phyloP scores from a whole-genome alignment of 805 yeast species.

The Cyberlindnera samutprakarnensis region DNA sequence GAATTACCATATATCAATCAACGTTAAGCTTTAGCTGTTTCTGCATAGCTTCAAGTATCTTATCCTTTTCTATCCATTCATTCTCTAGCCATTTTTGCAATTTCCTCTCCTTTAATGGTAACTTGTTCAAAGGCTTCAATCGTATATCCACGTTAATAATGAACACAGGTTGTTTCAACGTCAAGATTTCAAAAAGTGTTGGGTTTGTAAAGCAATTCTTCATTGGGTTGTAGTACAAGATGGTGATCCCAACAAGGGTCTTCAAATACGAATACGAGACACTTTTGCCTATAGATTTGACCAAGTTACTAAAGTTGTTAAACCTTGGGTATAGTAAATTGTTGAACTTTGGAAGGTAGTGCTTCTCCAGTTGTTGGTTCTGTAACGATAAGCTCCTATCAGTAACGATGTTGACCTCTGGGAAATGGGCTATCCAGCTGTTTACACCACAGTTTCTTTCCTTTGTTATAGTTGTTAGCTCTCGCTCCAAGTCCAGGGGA shows the following conservation, averaged over 20 bases:
- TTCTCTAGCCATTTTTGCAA: conserved; percentile 72
- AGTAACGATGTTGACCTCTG: conserved; percentile 74
- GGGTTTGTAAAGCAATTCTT: conserved; percentile 27
- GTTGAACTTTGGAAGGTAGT: conserved; percentile 51
- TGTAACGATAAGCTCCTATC: conserved; percentile 41
- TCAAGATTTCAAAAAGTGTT: conserved; percentile 29
- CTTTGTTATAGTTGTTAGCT: conserved; percentile 20
- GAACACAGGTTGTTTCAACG: conserved; percentile 24
- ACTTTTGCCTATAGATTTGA: conserved; percentile 18
- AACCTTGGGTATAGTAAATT: conserved; percentile 76
- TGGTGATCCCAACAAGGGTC: conserved; percentile 27
- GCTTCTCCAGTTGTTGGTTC: conserved; percentile 43
- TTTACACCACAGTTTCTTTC: conserved; percentile 26
- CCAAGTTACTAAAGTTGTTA: conserved; percentile 43
- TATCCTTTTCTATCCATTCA: conserved; percentile 68
- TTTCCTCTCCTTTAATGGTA: conserved; percentile 46
- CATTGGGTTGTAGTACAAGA: conserved; percentile 30
- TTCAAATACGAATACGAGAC: conserved; percentile 19
- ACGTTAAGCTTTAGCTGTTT: conserved; percentile 21
- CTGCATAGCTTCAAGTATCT: conserved; percentile 32
- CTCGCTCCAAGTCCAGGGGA: conserved; percentile 28
- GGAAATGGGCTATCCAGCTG: conserved; percentile 69
- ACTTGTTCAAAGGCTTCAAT: conserved; percentile 31
- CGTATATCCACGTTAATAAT: conserved; percentile 21
- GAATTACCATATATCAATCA: conserved; percentile 1